Percentiles rank a stretch among this genome's conserved stretches.
Conservation (phyloP, 1,284 basidiomycete species). For the Hortiboletus rubellus region DNA sequence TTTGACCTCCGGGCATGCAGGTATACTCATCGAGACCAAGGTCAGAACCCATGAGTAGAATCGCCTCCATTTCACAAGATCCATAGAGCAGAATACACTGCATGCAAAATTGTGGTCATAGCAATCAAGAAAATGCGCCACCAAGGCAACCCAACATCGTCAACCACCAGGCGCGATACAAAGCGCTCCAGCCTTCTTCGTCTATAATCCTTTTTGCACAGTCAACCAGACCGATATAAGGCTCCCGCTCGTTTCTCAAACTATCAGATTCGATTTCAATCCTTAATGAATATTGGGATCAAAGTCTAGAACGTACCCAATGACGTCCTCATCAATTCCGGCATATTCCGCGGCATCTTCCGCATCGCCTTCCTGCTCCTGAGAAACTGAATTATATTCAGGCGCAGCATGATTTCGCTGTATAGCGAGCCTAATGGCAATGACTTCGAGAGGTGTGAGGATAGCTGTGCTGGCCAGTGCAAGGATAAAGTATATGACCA, state of each 20-base stretch:
- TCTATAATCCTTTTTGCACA: constrained; percentile 78
- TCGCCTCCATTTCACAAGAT: background rate
- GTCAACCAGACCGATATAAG: constrained; percentile 79
- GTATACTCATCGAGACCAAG: no score
- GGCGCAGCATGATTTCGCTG: constrained; percentile 80
- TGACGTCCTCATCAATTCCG: constrained; percentile 81
- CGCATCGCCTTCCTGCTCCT: constrained; percentile 68
- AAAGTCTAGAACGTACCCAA: constrained; percentile 55
- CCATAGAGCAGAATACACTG: background rate
- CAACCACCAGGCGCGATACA: constrained; percentile 89
- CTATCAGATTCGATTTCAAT: constrained; percentile 36
- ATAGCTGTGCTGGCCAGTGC: constrained; percentile 61
- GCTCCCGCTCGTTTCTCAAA: constrained; percentile 79
- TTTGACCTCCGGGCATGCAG: no score
- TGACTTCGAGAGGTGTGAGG: constrained; percentile 82
- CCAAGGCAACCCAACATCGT: constrained; percentile 67
- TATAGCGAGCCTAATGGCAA: constrained; percentile 76
- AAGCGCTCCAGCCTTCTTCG: constrained; percentile 76
- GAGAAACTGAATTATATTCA: constrained; percentile 68
- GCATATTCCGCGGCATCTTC: constrained; percentile 69
- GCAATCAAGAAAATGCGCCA: constrained; percentile 53
- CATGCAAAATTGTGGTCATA: background rate
- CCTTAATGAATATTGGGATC: background rate
- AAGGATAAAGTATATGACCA: constrained; percentile 62
- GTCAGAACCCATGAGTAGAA: no score